Evolutionary conservation across 805 yeast genomes (phyloP).

Genomic region (Wickerhamiella spandovensis): DNA sequence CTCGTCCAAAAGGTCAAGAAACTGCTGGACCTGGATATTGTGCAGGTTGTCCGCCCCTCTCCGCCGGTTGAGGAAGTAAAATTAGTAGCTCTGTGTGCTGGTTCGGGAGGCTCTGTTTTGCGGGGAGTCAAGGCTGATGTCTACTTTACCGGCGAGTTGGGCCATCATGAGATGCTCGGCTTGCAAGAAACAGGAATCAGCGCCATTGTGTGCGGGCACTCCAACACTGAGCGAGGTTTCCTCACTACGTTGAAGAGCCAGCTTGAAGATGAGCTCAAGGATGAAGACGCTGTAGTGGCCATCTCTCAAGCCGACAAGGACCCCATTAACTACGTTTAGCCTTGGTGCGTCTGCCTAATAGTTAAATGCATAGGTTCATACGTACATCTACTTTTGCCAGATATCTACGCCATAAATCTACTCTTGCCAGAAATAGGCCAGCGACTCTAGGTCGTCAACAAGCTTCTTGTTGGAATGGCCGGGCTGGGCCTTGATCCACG

Average conservation of each 20-base stretch:
- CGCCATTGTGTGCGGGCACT: constrained; percentile 73
- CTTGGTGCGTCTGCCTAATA: too few species aligned
- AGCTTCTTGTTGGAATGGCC: constrained; percentile 5
- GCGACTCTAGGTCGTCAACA: constrained; percentile 12
- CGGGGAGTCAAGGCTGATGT: constrained; percentile 45
- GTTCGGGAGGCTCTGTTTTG: constrained; percentile 78
- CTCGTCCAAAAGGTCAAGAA: constrained; percentile 42
- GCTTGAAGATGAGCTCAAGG: constrained; percentile 31
- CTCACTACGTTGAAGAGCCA: constrained; percentile 39
- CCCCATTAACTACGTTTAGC: constrained; percentile 36
- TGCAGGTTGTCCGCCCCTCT: constrained; percentile 42
- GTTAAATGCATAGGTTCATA: neutral
- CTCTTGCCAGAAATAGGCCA: constrained; percentile 3
- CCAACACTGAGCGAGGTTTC: constrained; percentile 87
- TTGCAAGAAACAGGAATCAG: constrained; percentile 57
- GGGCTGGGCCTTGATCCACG: constrained; percentile 19
- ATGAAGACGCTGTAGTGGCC: constrained; percentile 26
- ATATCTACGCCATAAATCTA: neutral
- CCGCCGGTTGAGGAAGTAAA: constrained; percentile 14
- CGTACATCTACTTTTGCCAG: neutral
- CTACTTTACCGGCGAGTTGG: constrained; percentile 80
- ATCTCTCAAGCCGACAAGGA: constrained; percentile 50
- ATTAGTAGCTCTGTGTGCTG: constrained; percentile 83
- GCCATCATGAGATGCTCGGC: constrained; percentile 80
- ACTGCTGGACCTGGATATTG: constrained; percentile 36